Conservation (phyloP, 2,329 filamentous ascomycete genomes). For the Trichoderma breve region DNA sequence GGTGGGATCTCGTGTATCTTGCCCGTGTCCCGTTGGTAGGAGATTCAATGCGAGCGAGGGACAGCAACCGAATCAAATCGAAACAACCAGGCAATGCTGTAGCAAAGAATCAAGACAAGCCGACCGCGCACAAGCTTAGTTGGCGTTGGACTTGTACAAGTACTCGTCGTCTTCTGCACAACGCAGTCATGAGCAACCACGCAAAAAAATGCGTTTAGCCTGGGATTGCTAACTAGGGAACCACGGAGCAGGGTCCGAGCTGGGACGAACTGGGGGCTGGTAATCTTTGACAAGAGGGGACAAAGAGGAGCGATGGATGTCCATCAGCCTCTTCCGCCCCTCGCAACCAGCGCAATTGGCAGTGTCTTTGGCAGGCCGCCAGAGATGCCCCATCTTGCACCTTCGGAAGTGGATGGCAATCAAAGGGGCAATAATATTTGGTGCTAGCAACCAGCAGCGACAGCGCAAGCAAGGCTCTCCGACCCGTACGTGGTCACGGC, state of each 20-base stretch:
- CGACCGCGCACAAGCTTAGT: constrained; percentile 1
- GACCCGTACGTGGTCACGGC: not conserved
- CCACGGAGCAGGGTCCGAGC: not conserved
- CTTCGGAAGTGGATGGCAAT: constrained; percentile 18
- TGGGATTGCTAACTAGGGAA: not conserved
- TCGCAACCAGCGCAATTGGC: not conserved
- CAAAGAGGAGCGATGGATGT: not conserved
- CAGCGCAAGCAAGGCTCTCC: not conserved
- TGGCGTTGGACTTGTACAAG: constrained; percentile 8
- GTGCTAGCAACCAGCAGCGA: not conserved
- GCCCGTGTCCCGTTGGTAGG: not conserved
- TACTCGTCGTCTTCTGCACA: not conserved
- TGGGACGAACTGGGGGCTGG: not conserved
- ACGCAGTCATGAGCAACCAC: constrained; percentile 2
- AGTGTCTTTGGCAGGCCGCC: not conserved
- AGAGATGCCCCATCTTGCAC: not conserved
- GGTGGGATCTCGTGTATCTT: not conserved
- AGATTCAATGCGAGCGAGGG: not conserved
- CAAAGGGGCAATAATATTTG: constrained; percentile 10
- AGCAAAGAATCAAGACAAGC: not conserved
- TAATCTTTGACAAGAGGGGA: constrained; percentile 1
- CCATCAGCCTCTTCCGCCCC: not conserved
- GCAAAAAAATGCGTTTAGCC: not conserved
- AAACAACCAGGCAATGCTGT: not conserved
- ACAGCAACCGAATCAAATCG: not conserved